Conservation (phyloP, 2,329 filamentous ascomycete species). For the Pyricularia sp. region DNA sequence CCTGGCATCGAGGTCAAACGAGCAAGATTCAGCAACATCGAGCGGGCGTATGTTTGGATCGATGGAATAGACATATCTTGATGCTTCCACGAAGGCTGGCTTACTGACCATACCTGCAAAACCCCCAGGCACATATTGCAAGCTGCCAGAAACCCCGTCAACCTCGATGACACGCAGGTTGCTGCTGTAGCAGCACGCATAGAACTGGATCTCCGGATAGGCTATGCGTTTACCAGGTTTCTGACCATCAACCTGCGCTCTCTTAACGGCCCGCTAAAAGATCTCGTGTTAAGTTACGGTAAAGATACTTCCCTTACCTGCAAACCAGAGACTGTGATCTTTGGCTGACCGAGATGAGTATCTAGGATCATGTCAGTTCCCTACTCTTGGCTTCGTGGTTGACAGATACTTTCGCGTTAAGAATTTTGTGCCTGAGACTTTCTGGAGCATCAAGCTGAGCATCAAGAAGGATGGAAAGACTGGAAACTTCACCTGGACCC, state of each 20-base stretch:
- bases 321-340: not conserved
- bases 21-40: conserved; percentile 92
- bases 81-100: not conserved
- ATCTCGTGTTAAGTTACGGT: conserved; percentile 74
- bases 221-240: conserved; percentile 84
- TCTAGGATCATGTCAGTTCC: conserved; percentile 85
- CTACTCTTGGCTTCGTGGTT: conserved; percentile 92
- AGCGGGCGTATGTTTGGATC: conserved; percentile 54
- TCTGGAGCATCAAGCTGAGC: conserved; percentile 85
- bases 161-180: conserved; percentile 77
- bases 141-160: conserved; percentile 67
- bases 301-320: conserved; percentile 14
- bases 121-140: conserved; percentile 66
- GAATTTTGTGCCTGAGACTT: conserved; percentile 85
- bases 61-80: not conserved
- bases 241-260: conserved; percentile 69
- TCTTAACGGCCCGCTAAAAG: conserved; percentile 57
- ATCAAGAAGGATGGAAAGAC: conserved; percentile 69
- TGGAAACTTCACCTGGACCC: conserved; percentile 76
- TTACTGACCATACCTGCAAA: not conserved
- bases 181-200: conserved; percentile 83
- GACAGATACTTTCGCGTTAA: conserved; percentile 90
- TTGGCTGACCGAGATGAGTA: not conserved
- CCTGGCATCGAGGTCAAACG: conserved; percentile 67
- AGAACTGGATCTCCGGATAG: conserved; percentile 86